Conservation (phyloP, 2,329 filamentous ascomycete species). For the Thyridium curvatum region DNA sequence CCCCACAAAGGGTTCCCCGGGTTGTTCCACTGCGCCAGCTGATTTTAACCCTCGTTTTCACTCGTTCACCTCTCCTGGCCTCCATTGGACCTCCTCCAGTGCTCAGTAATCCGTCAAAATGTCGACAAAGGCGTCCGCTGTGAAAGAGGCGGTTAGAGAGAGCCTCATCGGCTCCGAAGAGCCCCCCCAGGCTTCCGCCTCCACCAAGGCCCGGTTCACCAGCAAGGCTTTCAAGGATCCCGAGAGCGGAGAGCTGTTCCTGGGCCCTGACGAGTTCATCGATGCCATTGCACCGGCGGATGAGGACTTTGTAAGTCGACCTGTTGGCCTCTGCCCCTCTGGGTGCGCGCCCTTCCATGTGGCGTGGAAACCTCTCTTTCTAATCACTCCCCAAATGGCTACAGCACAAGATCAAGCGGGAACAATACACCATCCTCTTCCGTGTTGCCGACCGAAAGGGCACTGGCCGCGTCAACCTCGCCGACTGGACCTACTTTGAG, state of each 20-base stretch:
- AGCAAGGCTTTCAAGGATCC: constrained; percentile 71
- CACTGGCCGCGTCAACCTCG: constrained; percentile 66
- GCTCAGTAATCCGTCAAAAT: constrained; percentile 1
- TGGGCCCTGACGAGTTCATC: constrained; percentile 84
- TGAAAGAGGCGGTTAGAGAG: constrained; percentile 73
- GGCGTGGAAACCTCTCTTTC: not conserved
- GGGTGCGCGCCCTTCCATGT: not conserved
- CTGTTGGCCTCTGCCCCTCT: constrained; percentile 3
- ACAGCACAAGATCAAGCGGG: constrained; percentile 95
- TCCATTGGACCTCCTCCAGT: not conserved
- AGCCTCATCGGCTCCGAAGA: constrained; percentile 60
- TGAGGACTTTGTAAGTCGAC: constrained; percentile 85
- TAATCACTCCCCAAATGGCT: not conserved
- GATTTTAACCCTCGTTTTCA: too few species aligned
- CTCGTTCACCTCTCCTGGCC: too few species aligned
- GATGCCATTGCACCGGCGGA: constrained; percentile 78
- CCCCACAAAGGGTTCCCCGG: too few species aligned
- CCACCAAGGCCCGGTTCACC: constrained; percentile 71
- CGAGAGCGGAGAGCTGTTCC: constrained; percentile 68
- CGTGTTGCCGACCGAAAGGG: constrained; percentile 76
- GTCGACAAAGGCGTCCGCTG: constrained; percentile 33
- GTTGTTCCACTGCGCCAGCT: too few species aligned
- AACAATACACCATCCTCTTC: constrained; percentile 94
- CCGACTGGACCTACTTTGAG: constrained; percentile 91
- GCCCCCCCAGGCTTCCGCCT: constrained; percentile 59